Base-by-base conservation (phyloP, 768 basidiomycete genomes). In the Dioszegia aurantiaca region DNA sequence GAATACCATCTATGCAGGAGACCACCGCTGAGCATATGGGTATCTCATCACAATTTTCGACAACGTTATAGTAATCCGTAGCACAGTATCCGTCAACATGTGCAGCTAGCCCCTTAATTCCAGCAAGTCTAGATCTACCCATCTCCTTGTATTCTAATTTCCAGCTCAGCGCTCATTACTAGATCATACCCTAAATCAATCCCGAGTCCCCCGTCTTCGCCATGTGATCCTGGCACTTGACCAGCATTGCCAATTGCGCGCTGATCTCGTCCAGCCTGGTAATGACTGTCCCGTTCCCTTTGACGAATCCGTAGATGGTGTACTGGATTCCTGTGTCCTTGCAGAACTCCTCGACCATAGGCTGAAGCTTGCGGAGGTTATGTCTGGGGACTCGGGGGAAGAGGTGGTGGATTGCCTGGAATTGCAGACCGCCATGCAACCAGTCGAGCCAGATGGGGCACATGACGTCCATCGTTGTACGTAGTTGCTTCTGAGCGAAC, bases 381-480 rank as follows among this genome's bases (percentile, higher is more conserved):
- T 53, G 51, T 27, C 51, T 21, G 23, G 51, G 51, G 21, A 53
- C 51, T 10, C 51, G 51, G 26, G 51, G 51, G 51, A 53, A 53
- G 36, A 53, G 51, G 36, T 53, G 51, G 37, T 53, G 51, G 24
- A 53, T 53, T 6, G 51, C 51, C 51, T 53, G 51, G 51, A 53
- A 53, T 27, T 53, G 51, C 10, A 53, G 51, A 24, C 51, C 51
- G 51, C 51, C 51, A 41, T 53, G 51, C 17, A 53, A n/a, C 51
- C 51, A 53, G 37, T 53, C 51, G 3, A 53, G 37, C 51, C 51
- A 53, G 36, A 53, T 53, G 24, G 51, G 51, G 51, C 51, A 53
- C 14, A 53, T 31, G 24, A 53, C 51, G 39, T 53, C 51, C 51
- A 53, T 53, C 11, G 51, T 53, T 8, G 51, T 53, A 4, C 51